Base-by-base conservation (phyloP, 768 basidiomycete species). In the Suillus plorans region DNA sequence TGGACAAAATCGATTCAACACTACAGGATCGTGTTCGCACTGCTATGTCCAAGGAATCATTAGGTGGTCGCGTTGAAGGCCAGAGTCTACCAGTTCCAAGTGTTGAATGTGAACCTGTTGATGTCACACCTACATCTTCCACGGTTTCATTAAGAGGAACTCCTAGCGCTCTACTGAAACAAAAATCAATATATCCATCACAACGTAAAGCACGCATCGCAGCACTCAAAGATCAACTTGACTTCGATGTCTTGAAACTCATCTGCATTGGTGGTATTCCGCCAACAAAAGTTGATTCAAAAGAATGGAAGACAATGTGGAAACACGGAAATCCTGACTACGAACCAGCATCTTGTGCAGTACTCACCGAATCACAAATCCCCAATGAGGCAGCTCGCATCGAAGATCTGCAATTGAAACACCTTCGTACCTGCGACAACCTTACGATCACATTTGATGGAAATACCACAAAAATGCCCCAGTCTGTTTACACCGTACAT, bases 391-490 rank as follows among this genome's bases (percentile, higher is more conserved):
- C 45, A n/a, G 45, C 45, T 47, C 4, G 45, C n/a, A 12, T 47
- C 10, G 12, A 47, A 47, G 8, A 12, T 12, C 22, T 47, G 12
- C 68, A 71, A 39, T 45, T 73, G 31, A 42, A 53, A 0, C 37
- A 64, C 37, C 69, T 75, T n/a, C 55, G 63, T 36, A 67, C 63
- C 0, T 44, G 71, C 45, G 20, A 45, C 5, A 37, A 65, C 13
- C 62, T 75, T 42, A 72, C 64, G 34, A 55, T 74, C 18, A 72
- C 72, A 0, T 76, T 71, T 44, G 73, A 76, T 62, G 74, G 74
- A 9, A 63, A 63, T 13, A 71, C 64, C 14, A 72, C 67, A 20
- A 66, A 66, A 1, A 31, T 47, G n/a, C 61, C 60, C 13, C 31
- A 72, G 31, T 69, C 72, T 1, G 62, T 72, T 18, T 73, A 73